Evolutionary conservation across 345 rosid species (phyloP), one percentile per base, ranked within the genome.

Genomic region (rapeseed (Brassica napus)): DNA sequence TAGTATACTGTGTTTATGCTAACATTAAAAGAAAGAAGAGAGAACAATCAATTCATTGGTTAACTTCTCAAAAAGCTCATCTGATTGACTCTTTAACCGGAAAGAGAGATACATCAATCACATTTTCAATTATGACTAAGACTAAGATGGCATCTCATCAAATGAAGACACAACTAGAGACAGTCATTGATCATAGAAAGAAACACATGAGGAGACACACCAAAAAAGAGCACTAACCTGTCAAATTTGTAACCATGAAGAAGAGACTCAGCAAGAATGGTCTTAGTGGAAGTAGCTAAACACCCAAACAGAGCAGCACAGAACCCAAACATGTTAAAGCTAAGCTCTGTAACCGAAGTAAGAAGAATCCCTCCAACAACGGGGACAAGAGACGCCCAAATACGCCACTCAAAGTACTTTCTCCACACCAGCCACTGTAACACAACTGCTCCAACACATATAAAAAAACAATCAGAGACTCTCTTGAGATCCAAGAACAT

Each of bases 1-100:
- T 95, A 95, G 88, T 93, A 95, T 67, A 95, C 99, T 0, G 98
- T 95, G 91, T 95, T 95, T 79, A 95, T 95, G 87, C 98, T 93
- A 67, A 67, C 2, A 73, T 4, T 8, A 54, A 14, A 47, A 10
- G 72, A 52, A 73, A 44, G 39, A 79, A 77, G 37, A 37, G 8
- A 21, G 21, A 21, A 61, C 63, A 8, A 52, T 68, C 52, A 79
- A 63, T 52, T 24, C 16, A 3, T 35, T 21, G n/a, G 18, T 47
- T 32, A 69, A 69, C 35, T 69, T 76, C 15, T 12, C 68, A 69
- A 60, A 15, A 32, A 68, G 6, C 14, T 60, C 69, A 76, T 60
- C 24, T 18, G 4, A 68, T 68, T 30, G 62, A 9, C 16, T 60
- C 49, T 16, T 16, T 42, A 10, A 15, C 0, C 15, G n/a, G 64